Evolutionary conservation across 805 yeast species (phyloP).

Genomic region (Metschnikowia lochheadii): DNA sequence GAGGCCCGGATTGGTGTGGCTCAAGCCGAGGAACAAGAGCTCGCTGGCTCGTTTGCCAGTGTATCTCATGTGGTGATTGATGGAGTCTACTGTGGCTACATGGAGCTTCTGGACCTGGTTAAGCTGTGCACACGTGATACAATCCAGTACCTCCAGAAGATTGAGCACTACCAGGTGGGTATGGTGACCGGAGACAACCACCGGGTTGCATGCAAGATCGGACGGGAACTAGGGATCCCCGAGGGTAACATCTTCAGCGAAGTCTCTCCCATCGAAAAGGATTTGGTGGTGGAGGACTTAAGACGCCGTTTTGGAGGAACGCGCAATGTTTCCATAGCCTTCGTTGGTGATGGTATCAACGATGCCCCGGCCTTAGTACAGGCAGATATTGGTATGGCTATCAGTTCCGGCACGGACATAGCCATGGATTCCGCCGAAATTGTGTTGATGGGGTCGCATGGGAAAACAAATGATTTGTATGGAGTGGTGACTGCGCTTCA

Average conservation of each 20-base stretch:
- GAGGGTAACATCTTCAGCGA: conserved; percentile 64
- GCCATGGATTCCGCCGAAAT: conserved; percentile 97
- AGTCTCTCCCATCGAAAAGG: conserved; percentile 74
- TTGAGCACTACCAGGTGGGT: conserved; percentile 59
- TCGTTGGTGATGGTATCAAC: conserved; percentile 97
- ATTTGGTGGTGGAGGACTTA: conserved; percentile 56
- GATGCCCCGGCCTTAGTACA: conserved; percentile 95
- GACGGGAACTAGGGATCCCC: conserved; percentile 63
- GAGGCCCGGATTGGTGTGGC: conserved; percentile 10
- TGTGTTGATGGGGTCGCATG: conserved; percentile 53
- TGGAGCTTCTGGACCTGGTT: conserved; percentile 64
- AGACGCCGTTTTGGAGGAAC: conserved; percentile 42
- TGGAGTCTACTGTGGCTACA: conserved; percentile 54
- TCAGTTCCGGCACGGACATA: conserved; percentile 90
- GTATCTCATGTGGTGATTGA: conserved; percentile 57
- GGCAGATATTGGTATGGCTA: conserved; percentile 86
- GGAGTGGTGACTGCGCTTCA: conserved; percentile 62
- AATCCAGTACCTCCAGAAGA: conserved; percentile 46
- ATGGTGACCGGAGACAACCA: conserved; percentile 87
- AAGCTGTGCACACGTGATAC: conserved; percentile 63
- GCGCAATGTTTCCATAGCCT: conserved; percentile 52
- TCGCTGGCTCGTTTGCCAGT: conserved; percentile 35
- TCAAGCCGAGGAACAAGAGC: conserved; percentile 9
- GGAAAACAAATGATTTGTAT: conserved; percentile 29
- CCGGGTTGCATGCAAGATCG: conserved; percentile 60